phyloP scores from a whole-genome alignment of 1,284 basidiomycete species.

The Agaricales sp. region DNA sequence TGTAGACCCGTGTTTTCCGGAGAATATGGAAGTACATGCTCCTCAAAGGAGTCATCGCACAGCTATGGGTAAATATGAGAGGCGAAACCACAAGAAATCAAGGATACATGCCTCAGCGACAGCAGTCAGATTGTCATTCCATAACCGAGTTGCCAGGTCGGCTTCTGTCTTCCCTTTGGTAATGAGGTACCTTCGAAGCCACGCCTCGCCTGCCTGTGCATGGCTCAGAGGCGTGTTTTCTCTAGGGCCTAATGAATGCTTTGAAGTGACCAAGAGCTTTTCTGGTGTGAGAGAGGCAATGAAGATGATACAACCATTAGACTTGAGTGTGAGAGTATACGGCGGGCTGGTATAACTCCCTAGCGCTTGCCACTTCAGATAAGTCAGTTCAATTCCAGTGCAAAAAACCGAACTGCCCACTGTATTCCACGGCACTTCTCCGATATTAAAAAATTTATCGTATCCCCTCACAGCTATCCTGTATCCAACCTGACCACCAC shows the following conservation, averaged over 20 bases:
- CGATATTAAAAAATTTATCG: constrained; percentile 99
- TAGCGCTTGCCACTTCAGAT: constrained; percentile 67
- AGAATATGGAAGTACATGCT: constrained; percentile 87
- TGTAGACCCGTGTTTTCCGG: constrained; percentile 84
- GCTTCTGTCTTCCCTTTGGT: constrained; percentile 57
- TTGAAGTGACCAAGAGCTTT: constrained; percentile 83
- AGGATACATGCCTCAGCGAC: constrained; percentile 67
- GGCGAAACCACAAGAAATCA: neutral
- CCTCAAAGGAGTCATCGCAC: constrained; percentile 96
- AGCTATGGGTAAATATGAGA: constrained; percentile 39
- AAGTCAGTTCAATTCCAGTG: constrained; percentile 1
- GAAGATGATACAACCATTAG: constrained; percentile 98
- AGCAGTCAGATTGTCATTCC: constrained; percentile 83
- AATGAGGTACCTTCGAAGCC: constrained; percentile 72
- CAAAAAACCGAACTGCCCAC: constrained; percentile 36
- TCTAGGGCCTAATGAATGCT: constrained; percentile 73
- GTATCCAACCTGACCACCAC: neutral
- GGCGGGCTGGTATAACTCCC: constrained; percentile 66
- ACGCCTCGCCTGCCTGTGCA: constrained; percentile 71
- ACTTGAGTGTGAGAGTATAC: constrained; percentile 89
- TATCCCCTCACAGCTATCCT: constrained; percentile 89
- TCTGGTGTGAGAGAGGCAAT: constrained; percentile 75
- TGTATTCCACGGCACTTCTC: constrained; percentile 89
- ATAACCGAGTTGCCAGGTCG: constrained; percentile 69
- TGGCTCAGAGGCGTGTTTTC: constrained; percentile 41